Conservation (phyloP, 768 basidiomycete species). For the Xanthoconium stramineum region DNA sequence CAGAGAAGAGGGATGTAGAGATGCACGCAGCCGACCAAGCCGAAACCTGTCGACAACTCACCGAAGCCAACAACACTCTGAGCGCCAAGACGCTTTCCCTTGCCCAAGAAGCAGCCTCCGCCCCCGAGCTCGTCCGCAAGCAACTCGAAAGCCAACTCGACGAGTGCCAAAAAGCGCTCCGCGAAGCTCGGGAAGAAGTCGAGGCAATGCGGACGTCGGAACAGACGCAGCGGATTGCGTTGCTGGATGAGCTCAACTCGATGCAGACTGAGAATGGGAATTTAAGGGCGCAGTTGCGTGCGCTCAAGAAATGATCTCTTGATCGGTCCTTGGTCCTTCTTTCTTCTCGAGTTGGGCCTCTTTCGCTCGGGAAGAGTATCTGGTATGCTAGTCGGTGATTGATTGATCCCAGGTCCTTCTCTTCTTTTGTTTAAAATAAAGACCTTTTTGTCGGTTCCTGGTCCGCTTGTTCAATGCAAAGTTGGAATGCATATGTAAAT, state of each 20-base stretch:
- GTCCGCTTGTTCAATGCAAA: not conserved
- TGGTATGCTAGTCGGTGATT: not conserved
- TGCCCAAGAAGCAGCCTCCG: conserved; percentile 36
- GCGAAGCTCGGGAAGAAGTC: conserved; percentile 65
- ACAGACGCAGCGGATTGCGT: conserved; percentile 74
- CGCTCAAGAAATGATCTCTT: conserved; percentile 37
- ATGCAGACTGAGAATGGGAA: conserved; percentile 76
- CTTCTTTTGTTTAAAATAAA: not conserved
- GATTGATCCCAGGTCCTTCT: not conserved
- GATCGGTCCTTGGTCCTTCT: not conserved
- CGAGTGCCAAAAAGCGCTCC: conserved; percentile 58
- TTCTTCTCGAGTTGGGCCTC: not conserved
- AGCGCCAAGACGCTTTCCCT: conserved; percentile 63
- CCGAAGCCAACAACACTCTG: conserved; percentile 74
- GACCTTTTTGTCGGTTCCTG: not conserved
- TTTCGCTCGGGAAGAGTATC: not conserved
- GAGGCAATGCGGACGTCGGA: conserved; percentile 66
- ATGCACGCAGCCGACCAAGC: conserved; percentile 65
- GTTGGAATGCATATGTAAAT: not conserved
- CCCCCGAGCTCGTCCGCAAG: conserved; percentile 47
- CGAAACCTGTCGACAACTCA: conserved; percentile 68
- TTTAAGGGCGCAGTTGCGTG: conserved; percentile 68
- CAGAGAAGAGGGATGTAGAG: conserved; percentile 72
- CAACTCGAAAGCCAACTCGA: conserved; percentile 64
- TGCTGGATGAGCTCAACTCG: conserved; percentile 86